Percentiles rank a stretch among this genome's conserved stretches.
These are phyloP conservation scores for Leonotis leonurus DNA, from an alignment of 257 asterid species.

Conservation along the genomic window DNA sequence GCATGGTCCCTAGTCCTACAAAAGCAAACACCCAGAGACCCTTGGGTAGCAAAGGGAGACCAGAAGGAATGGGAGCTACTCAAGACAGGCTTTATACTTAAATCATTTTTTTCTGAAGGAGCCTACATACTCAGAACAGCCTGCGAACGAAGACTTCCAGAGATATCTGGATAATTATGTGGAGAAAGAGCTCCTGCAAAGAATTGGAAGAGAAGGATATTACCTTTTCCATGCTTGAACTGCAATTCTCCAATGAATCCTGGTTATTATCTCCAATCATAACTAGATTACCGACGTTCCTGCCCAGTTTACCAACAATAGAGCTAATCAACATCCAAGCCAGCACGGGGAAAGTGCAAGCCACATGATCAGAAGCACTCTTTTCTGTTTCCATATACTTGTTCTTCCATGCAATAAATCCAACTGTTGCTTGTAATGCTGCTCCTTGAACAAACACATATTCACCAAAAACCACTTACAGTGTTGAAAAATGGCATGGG, in stretches of 20 bases:
- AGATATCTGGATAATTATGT: too few species aligned
- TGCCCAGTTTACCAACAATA: constrained; percentile 21
- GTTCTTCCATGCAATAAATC: constrained; percentile 22
- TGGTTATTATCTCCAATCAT: constrained; percentile 25
- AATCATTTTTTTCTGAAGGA: too few species aligned
- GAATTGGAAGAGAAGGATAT: constrained; percentile 11
- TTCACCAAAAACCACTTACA: constrained; percentile 30
- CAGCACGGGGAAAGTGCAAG: constrained; percentile 27
- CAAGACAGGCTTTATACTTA: too few species aligned
- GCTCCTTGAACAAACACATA: constrained; percentile 43
- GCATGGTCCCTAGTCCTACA: too few species aligned
- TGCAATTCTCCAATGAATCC: constrained; percentile 18
- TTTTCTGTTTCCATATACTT: constrained; percentile 34
- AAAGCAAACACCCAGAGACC: too few species aligned
- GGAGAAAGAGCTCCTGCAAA: too few species aligned
- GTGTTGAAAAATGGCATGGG: too few species aligned
- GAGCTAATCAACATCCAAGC: constrained; percentile 23
- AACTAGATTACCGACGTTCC: constrained; percentile 15
- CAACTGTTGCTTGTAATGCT: constrained; percentile 26
- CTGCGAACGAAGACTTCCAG: too few species aligned
- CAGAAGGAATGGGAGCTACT: too few species aligned
- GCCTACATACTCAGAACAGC: too few species aligned
- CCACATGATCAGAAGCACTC: constrained; percentile 25
- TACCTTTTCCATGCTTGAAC: constrained; percentile 36
- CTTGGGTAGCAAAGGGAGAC: too few species aligned